These are phyloP conservation scores for Pseudogymnoascus destructans DNA, from an alignment of 2,329 filamentous ascomycete species.

Conservation along the genomic window DNA sequence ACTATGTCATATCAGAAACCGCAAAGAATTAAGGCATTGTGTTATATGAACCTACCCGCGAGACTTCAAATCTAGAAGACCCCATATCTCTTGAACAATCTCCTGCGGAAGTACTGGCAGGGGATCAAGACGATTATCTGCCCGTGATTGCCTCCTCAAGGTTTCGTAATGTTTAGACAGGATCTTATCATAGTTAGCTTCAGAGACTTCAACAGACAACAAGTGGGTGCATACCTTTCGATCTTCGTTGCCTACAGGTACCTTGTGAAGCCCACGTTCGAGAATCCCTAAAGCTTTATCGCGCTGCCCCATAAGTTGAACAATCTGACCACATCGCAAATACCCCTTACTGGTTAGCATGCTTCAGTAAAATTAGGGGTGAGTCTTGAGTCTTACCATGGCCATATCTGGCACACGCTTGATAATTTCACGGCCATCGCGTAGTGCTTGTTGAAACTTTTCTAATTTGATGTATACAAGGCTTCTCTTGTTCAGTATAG, in stretches of 20 bases:
- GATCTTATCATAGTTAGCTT: background rate
- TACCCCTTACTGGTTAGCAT: slow-evolving; percentile 22
- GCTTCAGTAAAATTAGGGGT: background rate
- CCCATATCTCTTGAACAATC: slow-evolving; percentile 3
- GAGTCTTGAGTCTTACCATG: slow-evolving; percentile 17
- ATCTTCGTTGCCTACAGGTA: slow-evolving; percentile 22
- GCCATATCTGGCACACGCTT: slow-evolving; percentile 22
- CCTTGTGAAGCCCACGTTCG: slow-evolving; percentile 24
- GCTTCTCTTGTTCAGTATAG: slow-evolving; percentile 25
- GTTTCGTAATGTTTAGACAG: background rate
- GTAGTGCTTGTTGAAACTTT: slow-evolving; percentile 20
- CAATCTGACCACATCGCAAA: slow-evolving; percentile 24
- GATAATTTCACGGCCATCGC: slow-evolving; percentile 25
- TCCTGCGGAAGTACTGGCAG: background rate
- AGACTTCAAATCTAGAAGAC: background rate
- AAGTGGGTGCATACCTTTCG: slow-evolving; percentile 17
- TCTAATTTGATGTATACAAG: slow-evolving; percentile 26
- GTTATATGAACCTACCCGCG: background rate
- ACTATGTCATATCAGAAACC: background rate
- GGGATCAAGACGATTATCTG: background rate
- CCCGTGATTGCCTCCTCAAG: background rate
- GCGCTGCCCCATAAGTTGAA: slow-evolving; percentile 22
- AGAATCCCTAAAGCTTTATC: slow-evolving; percentile 26
- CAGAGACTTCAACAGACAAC: background rate
- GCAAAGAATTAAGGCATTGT: background rate